These are phyloP conservation scores for Malassezia restricta DNA, from an alignment of 1,284 basidiomycete genomes.

Conservation along the genomic window DNA sequence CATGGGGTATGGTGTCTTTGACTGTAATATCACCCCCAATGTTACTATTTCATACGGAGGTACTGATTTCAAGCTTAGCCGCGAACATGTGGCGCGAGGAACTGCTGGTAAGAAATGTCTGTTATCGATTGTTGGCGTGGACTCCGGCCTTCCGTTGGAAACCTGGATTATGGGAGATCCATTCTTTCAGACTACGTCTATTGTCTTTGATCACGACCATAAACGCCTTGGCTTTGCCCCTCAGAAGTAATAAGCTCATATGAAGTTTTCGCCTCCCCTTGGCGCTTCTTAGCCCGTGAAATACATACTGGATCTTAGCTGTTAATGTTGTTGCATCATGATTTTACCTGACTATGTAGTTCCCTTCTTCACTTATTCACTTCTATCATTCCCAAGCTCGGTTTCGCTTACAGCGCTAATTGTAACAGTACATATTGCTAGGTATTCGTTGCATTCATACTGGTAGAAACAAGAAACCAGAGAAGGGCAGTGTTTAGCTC, in stretches of 20 bases:
- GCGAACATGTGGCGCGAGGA: constrained; percentile 24
- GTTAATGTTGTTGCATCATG: no score
- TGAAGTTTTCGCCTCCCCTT: not conserved
- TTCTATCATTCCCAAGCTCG: no score
- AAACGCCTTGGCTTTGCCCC: constrained; percentile 48
- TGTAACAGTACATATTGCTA: no score
- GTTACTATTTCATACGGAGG: constrained; percentile 45
- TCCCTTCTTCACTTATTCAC: no score
- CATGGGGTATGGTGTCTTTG: constrained; percentile 44
- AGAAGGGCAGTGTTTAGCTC: not conserved
- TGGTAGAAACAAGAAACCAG: no score
- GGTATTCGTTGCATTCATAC: no score
- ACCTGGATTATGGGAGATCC: constrained; percentile 48
- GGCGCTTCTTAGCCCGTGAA: no score
- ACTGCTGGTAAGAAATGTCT: constrained; percentile 30
- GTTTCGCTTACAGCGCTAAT: no score
- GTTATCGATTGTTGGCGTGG: constrained; percentile 39
- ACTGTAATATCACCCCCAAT: constrained; percentile 33
- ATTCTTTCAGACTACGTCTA: constrained; percentile 36
- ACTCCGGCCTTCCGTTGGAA: constrained; percentile 31
- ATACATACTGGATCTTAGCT: no score
- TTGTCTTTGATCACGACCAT: constrained; percentile 47
- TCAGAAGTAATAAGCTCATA: not conserved
- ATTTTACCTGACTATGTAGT: no score
- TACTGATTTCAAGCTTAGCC: constrained; percentile 22